Evolutionary conservation across 2,329 filamentous ascomycete genomes (phyloP).

Genomic region (Fusarium transvaalense): DNA sequence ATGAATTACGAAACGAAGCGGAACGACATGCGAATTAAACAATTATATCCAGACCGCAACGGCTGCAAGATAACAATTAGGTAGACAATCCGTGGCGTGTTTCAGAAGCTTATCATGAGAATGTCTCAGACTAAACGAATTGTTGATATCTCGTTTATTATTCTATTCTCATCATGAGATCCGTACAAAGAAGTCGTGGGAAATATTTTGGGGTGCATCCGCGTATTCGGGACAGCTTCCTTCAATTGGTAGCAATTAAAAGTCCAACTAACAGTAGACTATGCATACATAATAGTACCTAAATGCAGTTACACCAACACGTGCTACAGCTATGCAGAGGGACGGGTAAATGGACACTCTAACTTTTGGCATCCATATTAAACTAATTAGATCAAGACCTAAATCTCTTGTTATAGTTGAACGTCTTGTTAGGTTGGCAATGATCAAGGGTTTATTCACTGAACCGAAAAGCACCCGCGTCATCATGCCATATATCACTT

Average conservation of each 20-base stretch:
- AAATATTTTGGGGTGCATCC: constrained; percentile 1
- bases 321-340: neutral
- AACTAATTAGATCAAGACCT: neutral
- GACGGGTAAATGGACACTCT: neutral
- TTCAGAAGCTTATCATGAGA: neutral
- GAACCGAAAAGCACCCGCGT: constrained; percentile 7
- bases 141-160: constrained; percentile 7
- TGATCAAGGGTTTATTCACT: neutral
- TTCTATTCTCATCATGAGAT: neutral
- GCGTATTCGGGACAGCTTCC: constrained; percentile 25
- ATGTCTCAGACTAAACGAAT: neutral
- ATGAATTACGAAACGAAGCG: neutral
- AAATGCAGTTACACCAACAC: neutral
- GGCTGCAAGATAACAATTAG: constrained; percentile 6
- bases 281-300: no score
- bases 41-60: constrained; percentile 20
- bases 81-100: constrained; percentile 3
- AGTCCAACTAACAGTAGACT: neutral
- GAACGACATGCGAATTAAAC: no score
- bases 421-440: neutral
- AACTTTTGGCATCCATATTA: constrained; percentile 3
- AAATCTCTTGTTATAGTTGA: constrained; percentile 8
- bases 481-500: constrained; percentile 27
- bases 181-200: constrained; percentile 3
- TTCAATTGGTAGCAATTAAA: neutral